phyloP scores from a whole-genome alignment of 2,329 filamentous ascomycete genomes.

The Scolecobasidium constrictum region DNA sequence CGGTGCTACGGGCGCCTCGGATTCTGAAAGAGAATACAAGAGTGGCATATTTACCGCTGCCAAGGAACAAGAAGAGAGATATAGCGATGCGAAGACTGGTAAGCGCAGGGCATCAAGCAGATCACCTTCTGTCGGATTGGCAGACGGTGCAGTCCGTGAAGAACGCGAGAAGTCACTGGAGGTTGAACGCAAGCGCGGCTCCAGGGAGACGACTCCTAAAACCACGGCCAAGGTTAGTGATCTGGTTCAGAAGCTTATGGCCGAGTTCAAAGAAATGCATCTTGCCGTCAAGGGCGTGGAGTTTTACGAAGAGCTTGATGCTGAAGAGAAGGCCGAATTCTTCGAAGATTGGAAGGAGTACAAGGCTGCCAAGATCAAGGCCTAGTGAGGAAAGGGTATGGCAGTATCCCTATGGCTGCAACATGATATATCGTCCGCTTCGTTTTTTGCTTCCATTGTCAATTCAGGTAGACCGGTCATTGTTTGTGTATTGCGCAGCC shows the following conservation, averaged over 20 bases:
- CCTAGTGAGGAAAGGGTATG: neutral
- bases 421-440: neutral
- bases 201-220: constrained; percentile 7
- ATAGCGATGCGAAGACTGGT: constrained; percentile 7
- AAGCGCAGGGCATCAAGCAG: constrained; percentile 9
- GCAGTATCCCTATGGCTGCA: constrained; percentile 6
- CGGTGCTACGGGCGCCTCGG: no score
- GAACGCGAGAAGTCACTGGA: constrained; percentile 8
- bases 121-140: constrained; percentile 8
- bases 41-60: constrained; percentile 8
- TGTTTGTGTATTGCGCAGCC: constrained; percentile 5
- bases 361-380: constrained; percentile 8
- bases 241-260: constrained; percentile 7
- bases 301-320: constrained; percentile 7
- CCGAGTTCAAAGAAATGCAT: constrained; percentile 6
- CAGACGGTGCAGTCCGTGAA: constrained; percentile 7
- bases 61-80: constrained; percentile 9
- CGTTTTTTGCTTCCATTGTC: neutral
- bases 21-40: no score
- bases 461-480: constrained; percentile 3
- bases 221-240: constrained; percentile 7
- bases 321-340: constrained; percentile 8
- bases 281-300: constrained; percentile 6
- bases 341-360: constrained; percentile 6
- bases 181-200: constrained; percentile 6